These are phyloP conservation scores for Schrenkiella parvula DNA, from an alignment of 345 rosid genomes.

Conservation along the genomic window DNA sequence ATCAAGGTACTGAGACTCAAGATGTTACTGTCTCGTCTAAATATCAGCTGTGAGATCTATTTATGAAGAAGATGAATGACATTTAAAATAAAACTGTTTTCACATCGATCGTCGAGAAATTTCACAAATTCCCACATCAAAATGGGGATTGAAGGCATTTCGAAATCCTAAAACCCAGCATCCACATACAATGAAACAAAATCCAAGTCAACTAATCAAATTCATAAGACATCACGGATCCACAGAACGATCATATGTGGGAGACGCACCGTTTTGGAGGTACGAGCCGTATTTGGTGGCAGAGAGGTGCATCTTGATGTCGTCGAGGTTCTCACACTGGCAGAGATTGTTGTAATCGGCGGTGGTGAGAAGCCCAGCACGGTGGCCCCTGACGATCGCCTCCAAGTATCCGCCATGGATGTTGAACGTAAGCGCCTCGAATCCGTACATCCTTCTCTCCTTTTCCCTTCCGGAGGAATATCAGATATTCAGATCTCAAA, in stretches of 20 bases:
- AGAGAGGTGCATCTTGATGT: slow-evolving; percentile 99
- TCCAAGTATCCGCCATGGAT: slow-evolving; percentile 94
- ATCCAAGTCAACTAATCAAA: neutral
- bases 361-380: slow-evolving; percentile 86
- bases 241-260: slow-evolving; percentile 68
- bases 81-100: neutral
- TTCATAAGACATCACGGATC: neutral
- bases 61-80: neutral
- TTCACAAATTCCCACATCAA: neutral
- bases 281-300: slow-evolving; percentile 96
- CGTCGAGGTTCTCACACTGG: slow-evolving; percentile 96
- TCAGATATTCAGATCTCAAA: slow-evolving; percentile 19
- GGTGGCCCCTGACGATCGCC: slow-evolving; percentile 95
- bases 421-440: slow-evolving; percentile 97
- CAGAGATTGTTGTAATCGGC: slow-evolving; percentile 97
- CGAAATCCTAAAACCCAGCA: slow-evolving; percentile 18
- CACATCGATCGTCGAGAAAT: neutral
- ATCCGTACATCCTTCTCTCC: slow-evolving; percentile 78
- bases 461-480: neutral
- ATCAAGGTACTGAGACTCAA: neutral
- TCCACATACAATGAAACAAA: neutral
- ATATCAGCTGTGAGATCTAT: neutral
- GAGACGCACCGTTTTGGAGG: slow-evolving; percentile 78
- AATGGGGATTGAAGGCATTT: neutral
- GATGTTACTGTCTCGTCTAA: neutral